Base-by-base conservation (phyloP, 2,329 filamentous ascomycete species). In the Blumeria graminis region DNA sequence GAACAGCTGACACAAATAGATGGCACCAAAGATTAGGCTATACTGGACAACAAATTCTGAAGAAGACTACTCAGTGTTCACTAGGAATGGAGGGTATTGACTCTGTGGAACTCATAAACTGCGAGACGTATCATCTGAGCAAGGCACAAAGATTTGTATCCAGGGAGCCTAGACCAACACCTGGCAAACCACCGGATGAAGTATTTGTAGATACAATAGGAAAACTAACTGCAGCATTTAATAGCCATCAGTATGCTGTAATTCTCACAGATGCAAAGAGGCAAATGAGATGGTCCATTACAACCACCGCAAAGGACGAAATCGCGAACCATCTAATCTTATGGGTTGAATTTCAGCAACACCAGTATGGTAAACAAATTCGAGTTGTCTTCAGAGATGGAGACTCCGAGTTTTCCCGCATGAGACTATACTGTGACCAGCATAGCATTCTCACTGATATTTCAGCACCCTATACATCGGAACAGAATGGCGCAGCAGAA, bases 321-420 rank as follows among this genome's bases (percentile, higher is more conserved):
- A 53, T 53, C 28, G 50, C 50, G 11, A 35, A n/a, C 10, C 50
- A 53, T 35, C 50, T 53, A 35, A 18, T 53, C 8, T 18, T 32
- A 32, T 50, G 45, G 45, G 22, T 50, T 32, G 22, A 50, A 32
- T 32, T 28, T 28, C 34, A 53, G 18, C 13, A 53, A 14, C 50
- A 53, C n/a, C 50, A 53, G 35, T 53, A 36, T n/a, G 50, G 50
- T 35, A 35, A 53, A 18, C 10, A 5, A 35, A 22, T 53, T 35
- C 34, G 50, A 13, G 33, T 53, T 53, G 50, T 53, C 28, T 53
- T 53, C 18, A 53, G 33, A 14, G 50, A 53, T 36, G 50, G 50
- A 35, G 45, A 18, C 9, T 50, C 3, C 22, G 45, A 50, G 33
- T 50, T 50, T 32, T 32, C 16, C 22, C 45, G 45, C 45, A 50